Conservation (phyloP, 192 early-diverging fungal genomes). For the Gorgonomyces haynaldii region DNA sequence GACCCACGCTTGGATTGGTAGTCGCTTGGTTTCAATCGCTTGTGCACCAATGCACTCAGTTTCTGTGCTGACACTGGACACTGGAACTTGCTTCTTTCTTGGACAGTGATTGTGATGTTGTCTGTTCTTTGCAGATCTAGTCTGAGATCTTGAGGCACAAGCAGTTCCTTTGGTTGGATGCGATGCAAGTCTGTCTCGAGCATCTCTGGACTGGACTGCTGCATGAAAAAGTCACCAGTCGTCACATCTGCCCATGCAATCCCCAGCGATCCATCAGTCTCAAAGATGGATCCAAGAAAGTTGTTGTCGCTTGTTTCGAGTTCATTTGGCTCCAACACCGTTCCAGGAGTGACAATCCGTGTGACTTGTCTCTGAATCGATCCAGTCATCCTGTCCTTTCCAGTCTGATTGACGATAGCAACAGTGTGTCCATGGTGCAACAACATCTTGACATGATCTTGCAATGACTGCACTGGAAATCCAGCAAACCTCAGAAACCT, state of each 20-base stretch:
- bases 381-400: constrained; percentile 10
- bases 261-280: constrained; percentile 29
- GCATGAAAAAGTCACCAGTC: constrained; percentile 73
- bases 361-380: constrained; percentile 53
- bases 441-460: constrained; percentile 20
- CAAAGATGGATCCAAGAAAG: constrained; percentile 54
- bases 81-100: not conserved
- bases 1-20: constrained; percentile 12
- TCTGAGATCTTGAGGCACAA: constrained; percentile 21
- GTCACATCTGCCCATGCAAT: constrained; percentile 85
- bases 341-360: constrained; percentile 77
- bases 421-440: constrained; percentile 23
- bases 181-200: constrained; percentile 62
- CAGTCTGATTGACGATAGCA: constrained; percentile 32
- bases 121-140: no score
- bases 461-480: constrained; percentile 19
- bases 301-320: constrained; percentile 42
- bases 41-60: no score
- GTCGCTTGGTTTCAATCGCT: not conserved
- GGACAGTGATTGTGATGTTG: no score
- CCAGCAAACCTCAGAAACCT: constrained; percentile 14
- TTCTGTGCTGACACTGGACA: not conserved
- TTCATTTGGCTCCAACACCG: constrained; percentile 58
- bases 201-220: constrained; percentile 26
- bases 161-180: constrained; percentile 72